Base-by-base conservation (phyloP, 805 yeast species). In the Kazachstania africana region DNA sequence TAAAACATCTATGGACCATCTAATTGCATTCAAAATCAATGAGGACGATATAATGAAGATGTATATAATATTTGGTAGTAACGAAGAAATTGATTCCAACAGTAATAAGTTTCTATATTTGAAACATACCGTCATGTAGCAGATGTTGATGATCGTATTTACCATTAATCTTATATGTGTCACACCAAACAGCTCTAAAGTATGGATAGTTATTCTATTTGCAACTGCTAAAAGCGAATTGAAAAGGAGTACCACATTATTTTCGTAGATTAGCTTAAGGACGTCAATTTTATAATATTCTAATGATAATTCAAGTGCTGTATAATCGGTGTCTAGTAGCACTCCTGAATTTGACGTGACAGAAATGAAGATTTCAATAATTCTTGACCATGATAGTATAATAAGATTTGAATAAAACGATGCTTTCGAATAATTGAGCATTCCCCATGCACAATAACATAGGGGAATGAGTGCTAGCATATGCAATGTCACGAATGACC, bases 181-280 rank as follows among this genome's bases (percentile, higher is more conserved):
- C 21, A 57, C 42, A 39, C 72, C 65, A 22, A 72, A 47, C 28
- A 78, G 41, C 2, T 78, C 82, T 22, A 82, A 68, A 1, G 73
- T 3, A 38, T 84, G 94, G 30, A 76, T 67, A 12, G 67, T 55
- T 8, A 78, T 39, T 43, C 81, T 85, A 36, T 72, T 73, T 8
- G 10, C 9, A 19, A 19, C 10, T 6, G 10, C 10, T 19, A 19
- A 19, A 19, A 19, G 6, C 10, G 6, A 10, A 19, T 19, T 8
- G 10, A 8, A 10, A 19, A 10, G 22, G 10, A 10, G 10, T 8
- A 19, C 10, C 6, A 19, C 6, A 10, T 19, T 19, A 10, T 19
- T 8, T 6, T 6, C 10, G 10, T 19, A 19, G 22, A 19, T n/a
- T n/a, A n/a, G n/a, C n/a, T n/a, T n/a, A n/a, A n/a, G n/a, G n/a